Conservation (phyloP, 371 early-diverging fungal genomes). For the Aphelidium insulamus region DNA sequence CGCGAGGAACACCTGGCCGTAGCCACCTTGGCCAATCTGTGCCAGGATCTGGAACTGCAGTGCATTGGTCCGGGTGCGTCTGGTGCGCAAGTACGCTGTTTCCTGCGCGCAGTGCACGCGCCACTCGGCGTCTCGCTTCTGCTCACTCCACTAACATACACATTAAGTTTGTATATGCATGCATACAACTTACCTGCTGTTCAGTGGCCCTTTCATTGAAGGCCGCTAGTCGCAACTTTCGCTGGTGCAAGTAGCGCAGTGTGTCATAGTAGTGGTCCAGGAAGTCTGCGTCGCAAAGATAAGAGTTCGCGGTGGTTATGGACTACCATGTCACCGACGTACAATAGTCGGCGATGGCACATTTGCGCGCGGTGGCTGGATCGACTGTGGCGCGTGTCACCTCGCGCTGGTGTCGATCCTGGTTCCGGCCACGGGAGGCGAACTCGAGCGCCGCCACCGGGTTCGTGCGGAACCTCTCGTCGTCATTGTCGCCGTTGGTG, state of each 20-base stretch:
- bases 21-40: constrained; percentile 70
- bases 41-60: constrained; percentile 39
- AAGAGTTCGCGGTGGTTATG: no score
- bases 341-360: no score
- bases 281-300: constrained; percentile 16
- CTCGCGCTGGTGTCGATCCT: no score
- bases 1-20: constrained; percentile 46
- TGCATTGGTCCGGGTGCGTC: constrained; percentile 34
- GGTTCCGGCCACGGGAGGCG: no score
- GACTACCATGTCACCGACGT: no score
- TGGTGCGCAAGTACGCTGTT: constrained; percentile 23
- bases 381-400: no score
- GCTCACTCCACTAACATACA: constrained; percentile 8
- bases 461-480: no score
- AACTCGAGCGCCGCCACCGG: no score
- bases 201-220: constrained; percentile 20
- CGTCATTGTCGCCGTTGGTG: no score
- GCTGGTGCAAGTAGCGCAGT: constrained; percentile 36
- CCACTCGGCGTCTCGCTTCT: constrained; percentile 23
- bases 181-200: constrained; percentile 3
- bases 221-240: constrained; percentile 23
- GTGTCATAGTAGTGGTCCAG: constrained; percentile 52
- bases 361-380: no score
- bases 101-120: constrained; percentile 23
- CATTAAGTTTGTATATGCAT: constrained; percentile 5